Conservation (phyloP, 2,329 filamentous ascomycete genomes). For the Clarireedia sp. region DNA sequence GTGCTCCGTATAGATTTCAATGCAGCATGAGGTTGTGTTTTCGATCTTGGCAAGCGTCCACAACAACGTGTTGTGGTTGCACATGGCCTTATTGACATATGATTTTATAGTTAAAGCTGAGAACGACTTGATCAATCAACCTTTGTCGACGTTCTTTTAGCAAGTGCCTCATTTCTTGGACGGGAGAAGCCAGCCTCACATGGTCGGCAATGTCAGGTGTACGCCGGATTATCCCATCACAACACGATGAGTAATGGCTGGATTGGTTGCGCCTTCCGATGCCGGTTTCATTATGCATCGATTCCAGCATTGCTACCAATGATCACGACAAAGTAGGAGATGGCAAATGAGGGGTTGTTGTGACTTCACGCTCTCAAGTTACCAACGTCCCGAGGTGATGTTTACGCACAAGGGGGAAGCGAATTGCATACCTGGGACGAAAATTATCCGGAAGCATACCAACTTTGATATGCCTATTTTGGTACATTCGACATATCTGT, state of each 20-base stretch:
- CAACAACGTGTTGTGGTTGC: background rate
- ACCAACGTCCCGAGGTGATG: background rate
- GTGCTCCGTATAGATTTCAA: constrained; percentile 1
- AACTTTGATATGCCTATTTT: background rate
- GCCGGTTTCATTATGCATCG: background rate
- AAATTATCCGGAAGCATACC: constrained; percentile 8
- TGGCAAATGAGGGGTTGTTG: background rate
- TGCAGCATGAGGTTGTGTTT: background rate
- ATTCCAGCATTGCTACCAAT: background rate
- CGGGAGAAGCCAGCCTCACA: constrained; percentile 1
- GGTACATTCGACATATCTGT: background rate
- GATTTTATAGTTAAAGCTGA: background rate
- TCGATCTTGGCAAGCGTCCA: background rate
- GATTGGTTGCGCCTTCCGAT: background rate
- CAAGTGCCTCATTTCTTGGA: background rate
- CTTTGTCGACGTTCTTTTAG: background rate
- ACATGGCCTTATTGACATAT: background rate
- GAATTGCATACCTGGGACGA: constrained; percentile 4
- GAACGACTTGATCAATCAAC: background rate
- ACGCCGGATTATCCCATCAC: background rate
- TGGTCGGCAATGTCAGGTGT: background rate
- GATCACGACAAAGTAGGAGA: background rate
- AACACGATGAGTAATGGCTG: background rate
- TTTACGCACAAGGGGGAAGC: background rate
- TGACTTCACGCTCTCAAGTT: background rate